Conservation (phyloP, 805 yeast species). For the Schwanniomyces sp. region DNA sequence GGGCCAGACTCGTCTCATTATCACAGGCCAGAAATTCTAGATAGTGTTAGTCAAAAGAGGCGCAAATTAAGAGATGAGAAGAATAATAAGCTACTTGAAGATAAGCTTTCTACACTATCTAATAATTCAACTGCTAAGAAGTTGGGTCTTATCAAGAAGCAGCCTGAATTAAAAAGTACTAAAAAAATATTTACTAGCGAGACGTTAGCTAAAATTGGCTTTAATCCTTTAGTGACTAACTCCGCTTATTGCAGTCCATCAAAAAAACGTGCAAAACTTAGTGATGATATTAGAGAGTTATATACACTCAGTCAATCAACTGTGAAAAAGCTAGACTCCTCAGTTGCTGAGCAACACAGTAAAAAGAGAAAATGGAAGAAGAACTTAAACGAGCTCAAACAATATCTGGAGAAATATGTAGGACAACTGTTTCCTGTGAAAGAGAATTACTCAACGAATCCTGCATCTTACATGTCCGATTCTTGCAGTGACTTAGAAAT, state of each 20-base stretch:
- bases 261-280: constrained; percentile 6
- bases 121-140: constrained; percentile 17
- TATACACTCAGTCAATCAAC: constrained; percentile 19
- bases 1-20: constrained; percentile 32
- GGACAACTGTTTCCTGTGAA: neutral
- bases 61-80: constrained; percentile 26
- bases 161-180: neutral
- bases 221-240: constrained; percentile 45
- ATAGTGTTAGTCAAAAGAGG: constrained; percentile 34
- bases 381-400: constrained; percentile 16
- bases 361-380: constrained; percentile 23
- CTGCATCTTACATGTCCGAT: neutral
- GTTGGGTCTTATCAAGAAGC: constrained; percentile 17
- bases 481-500: constrained; percentile 30
- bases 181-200: constrained; percentile 38
- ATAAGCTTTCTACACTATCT: constrained; percentile 27
- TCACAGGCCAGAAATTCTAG: constrained; percentile 46
- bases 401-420: constrained; percentile 11
- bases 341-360: constrained; percentile 13
- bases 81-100: constrained; percentile 34
- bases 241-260: constrained; percentile 10
- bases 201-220: constrained; percentile 46
- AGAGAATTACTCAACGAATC: neutral
- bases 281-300: constrained; percentile 18
- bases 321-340: constrained; percentile 13